Evolutionary conservation across 768 basidiomycete species (phyloP).

Genomic region (Sporobolomyces roseus): DNA sequence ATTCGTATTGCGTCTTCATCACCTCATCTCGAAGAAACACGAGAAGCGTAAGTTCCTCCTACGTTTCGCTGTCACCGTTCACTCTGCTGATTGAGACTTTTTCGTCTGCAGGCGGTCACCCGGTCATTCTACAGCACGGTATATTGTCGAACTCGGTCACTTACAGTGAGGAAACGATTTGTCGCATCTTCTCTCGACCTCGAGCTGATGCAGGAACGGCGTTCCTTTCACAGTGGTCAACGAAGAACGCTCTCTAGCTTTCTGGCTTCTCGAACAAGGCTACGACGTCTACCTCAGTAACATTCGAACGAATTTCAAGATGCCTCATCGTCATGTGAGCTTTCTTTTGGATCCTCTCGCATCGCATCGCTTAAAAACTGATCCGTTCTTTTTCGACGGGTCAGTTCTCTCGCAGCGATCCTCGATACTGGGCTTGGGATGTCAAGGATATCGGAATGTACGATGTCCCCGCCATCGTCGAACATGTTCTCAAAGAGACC

Average conservation of each 20-base stretch:
- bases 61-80: no score
- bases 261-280: constrained; percentile 53
- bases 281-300: constrained; percentile 34
- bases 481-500: constrained; percentile 51
- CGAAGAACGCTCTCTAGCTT: constrained; percentile 54
- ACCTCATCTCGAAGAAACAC: constrained; percentile 31
- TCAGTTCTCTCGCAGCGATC: constrained; percentile 21
- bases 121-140: constrained; percentile 53
- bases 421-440: constrained; percentile 35
- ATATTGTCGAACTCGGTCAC: constrained; percentile 36
- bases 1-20: constrained; percentile 46
- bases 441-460: constrained; percentile 53
- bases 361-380: background rate
- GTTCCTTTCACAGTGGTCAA: constrained; percentile 49
- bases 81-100: background rate
- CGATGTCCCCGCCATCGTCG: constrained; percentile 53
- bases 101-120: constrained; percentile 43
- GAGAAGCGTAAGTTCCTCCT: constrained; percentile 16
- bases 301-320: constrained; percentile 52
- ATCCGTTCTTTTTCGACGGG: background rate
- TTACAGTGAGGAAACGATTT: constrained; percentile 10
- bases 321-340: constrained; percentile 46
- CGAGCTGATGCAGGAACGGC: no score
- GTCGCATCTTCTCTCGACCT: no score
- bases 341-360: background rate